Evolutionary conservation across 2,329 filamentous ascomycete species (phyloP), one percentile per base, ranked within the genome.

Genomic region (Didymosphaeria variabile): DNA sequence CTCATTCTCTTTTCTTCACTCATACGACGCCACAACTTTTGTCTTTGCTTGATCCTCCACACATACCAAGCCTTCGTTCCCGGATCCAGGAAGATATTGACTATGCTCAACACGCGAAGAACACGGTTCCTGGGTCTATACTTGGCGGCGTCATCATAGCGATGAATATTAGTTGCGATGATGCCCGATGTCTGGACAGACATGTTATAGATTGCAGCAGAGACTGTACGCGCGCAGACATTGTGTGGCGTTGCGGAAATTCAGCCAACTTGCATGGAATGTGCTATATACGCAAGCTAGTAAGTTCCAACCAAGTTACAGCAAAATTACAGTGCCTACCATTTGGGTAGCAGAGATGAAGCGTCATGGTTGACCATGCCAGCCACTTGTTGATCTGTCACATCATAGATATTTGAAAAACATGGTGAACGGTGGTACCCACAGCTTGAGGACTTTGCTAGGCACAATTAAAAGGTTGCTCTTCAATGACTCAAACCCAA

Each of bases 381-480:
- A 79, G 79, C 85, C 85, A 87, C 7, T 74, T 70, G 54, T 76
- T 81, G 6, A 76, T 74, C 1, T 67, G 69, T 70, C 1, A 79
- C 78, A 61, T 83, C 74, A 12, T 77, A 36, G 1, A 67, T 50
- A 17, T 53, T 50, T 5, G n/a, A 72, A 57, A 31, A 55, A 67
- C n/a, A 67, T 53, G 8, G 71, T 58, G 40, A 72, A 70, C 5
- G 70, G 68, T 1, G 69, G 23, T 4, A 50, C 62, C 70, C 68
- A 71, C 7, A 72, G 52, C 42, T 70, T n/a, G n/a, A n/a, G n/a
- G n/a, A 60, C 63, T 7, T 50, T 65, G 3, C 59, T 65, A 12
- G 84, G 74, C n/a, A 90, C 89, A 1, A 84, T 84, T 5, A 91
- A 81, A 31, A 91, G 72, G 68, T 90, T 91, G 1, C 86, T 82